Evolutionary conservation across 768 basidiomycete species (phyloP), one percentile per base, ranked within the genome.

Genomic region (Leccinum olivaceopallidum): DNA sequence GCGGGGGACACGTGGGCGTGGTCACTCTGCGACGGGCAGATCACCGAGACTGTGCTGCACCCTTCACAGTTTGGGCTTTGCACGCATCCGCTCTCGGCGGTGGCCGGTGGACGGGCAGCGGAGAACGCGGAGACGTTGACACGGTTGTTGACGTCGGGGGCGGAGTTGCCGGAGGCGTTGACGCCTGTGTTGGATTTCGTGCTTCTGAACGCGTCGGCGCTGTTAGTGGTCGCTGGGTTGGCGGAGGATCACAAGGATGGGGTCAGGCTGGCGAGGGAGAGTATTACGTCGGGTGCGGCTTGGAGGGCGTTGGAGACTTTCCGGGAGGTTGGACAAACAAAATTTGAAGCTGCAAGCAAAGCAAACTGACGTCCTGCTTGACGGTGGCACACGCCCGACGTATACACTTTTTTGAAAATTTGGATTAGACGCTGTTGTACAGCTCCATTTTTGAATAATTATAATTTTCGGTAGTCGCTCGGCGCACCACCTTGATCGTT

Each of bases 1-100:
- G 95, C 93, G 1, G 97, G 96, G 1, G 85, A 89, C 14, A 95
- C 95, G 9, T 83, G 83, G 75, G 89, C 83, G 37, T 91, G 94
- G 95, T 87, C 90, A 60, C 83, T 96, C 48, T 80, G 80, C 48
- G 78, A 91, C 24, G 91, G 89, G 37, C 66, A 75, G 37, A 86
- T 97, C 68, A 83, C 80, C 0, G 82, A 87, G 65, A 78, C 74
- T 34, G 80, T 80, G 5, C 75, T 98, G 47, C 84, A 81, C 56
- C 94, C 90, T 0, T 79, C 81, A 8, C 80, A 86, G 57, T 98
- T 99, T 68, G 96, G 95, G 0, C 79, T 98, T 6, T 69, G 79
- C 2, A 74, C 79, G 3, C 90, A 95, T 69, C 80, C 93, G 3
- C 80, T 98, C 4, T 65, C 77, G 4, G 75, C 81, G 22, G 95